phyloP scores from a whole-genome alignment of 768 basidiomycete species.

The Clavaria fumosa region DNA sequence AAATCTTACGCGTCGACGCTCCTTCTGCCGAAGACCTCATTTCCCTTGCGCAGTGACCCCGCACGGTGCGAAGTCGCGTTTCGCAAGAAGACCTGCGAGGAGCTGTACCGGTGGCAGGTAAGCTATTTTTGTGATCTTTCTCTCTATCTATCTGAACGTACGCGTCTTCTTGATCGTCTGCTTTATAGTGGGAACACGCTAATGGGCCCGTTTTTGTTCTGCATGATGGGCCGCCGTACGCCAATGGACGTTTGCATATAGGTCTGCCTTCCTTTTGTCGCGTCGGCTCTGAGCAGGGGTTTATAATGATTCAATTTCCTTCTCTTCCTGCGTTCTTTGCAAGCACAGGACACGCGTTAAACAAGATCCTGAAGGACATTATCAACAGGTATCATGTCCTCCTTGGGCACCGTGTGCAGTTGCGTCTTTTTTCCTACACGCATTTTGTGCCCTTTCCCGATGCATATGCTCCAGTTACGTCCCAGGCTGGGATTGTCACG shows the following conservation, averaged over 20 bases:
- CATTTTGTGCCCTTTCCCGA: neutral
- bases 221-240: slow-evolving; percentile 95
- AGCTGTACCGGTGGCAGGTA: slow-evolving; percentile 71
- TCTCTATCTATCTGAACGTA: no score
- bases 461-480: slow-evolving; percentile 43
- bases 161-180: slow-evolving; percentile 6
- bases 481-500: slow-evolving; percentile 98
- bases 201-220: slow-evolving; percentile 63
- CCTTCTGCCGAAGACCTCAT: slow-evolving; percentile 65
- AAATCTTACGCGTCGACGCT: no score
- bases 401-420: slow-evolving; percentile 71
- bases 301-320: no score
- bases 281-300: no score
- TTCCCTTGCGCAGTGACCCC: slow-evolving; percentile 59
- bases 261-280: slow-evolving; percentile 27
- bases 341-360: slow-evolving; percentile 88
- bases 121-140: neutral
- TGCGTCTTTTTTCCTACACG: slow-evolving; percentile 5
- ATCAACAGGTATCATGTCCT: slow-evolving; percentile 80
- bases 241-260: slow-evolving; percentile 92
- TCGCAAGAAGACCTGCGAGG: slow-evolving; percentile 47
- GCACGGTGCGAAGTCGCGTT: slow-evolving; percentile 44
- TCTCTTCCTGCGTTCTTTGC: no score
- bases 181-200: slow-evolving; percentile 43
- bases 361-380: slow-evolving; percentile 93